Evolutionary conservation across 2,329 filamentous ascomycete genomes (phyloP), one percentile per base, ranked within the genome.

Genomic region (Claviceps purpurea): DNA sequence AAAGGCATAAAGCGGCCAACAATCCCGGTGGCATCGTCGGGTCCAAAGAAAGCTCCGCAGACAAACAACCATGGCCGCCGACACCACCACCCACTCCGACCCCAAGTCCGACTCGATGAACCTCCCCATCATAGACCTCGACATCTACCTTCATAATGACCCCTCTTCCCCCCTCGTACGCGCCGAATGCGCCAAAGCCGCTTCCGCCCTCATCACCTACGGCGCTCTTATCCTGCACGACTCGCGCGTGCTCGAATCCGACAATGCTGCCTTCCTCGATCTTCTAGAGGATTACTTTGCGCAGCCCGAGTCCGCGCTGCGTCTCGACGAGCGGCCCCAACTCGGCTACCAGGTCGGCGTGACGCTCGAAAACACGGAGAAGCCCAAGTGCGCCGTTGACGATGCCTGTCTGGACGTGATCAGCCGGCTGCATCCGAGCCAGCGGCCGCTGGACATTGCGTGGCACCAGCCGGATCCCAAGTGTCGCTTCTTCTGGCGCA

Each of bases 261-360:
- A 79, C 65, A 82, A 82, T 67, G 66, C 67, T 26, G 65, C 68
- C 51, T 82, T 82, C 58, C 73, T 82, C 52, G 77, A 82, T 63
- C 69, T 82, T 40, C 72, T 81, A n/a, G 78, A 82, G 65, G 77
- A 81, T 68, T 82, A 82, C 69, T 82, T 82, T 60, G 77, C 76
- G 38, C 78, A 81, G 64, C 73, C 77, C 16, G 66, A 68, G 18
- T 69, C 62, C 8, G 63, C 60, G 2, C 69, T 81, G 39, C 64
- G 63, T 48, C 61, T 61, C 39, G 78, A 82, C 57, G 76, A 80
- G 67, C 72, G 77, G 2, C 78, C 78, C 5, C 75, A 76, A 60
- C 67, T 81, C 26, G 72, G 73, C 60, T 81, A 79, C 67, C 78
- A 82, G 66, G 71, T 82, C 49, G 78, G 78, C 56, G 78, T 80